Percentiles rank a stretch among this genome's conserved stretches.
phyloP scores from a whole-genome alignment of 164 flowering plant species.

The Euptelea pleiosperma region DNA sequence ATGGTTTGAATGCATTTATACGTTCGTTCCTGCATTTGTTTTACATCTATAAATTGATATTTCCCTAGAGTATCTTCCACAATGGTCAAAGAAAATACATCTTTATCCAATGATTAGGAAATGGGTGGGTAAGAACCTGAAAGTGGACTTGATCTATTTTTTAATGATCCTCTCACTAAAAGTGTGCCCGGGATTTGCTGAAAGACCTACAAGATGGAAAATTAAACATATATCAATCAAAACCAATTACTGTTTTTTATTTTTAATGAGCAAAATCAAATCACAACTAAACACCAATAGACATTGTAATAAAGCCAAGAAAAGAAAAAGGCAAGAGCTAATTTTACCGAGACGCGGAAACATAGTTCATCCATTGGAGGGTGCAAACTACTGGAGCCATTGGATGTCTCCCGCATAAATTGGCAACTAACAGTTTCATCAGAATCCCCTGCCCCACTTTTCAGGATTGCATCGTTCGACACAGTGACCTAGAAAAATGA shows the following conservation, averaged over 20 bases:
- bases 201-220: slow-evolving; percentile 60
- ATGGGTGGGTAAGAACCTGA: slow-evolving; percentile 41
- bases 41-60: too few species aligned
- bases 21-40: too few species aligned
- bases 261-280: too few species aligned
- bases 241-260: too few species aligned
- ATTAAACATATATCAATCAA: not conserved
- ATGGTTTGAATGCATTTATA: too few species aligned
- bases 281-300: not conserved
- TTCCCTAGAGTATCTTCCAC: too few species aligned
- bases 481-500: slow-evolving; percentile 42
- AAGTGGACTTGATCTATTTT: slow-evolving; percentile 32
- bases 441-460: slow-evolving; percentile 17
- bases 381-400: slow-evolving; percentile 22
- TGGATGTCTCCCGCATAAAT: slow-evolving; percentile 18
- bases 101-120: not conserved
- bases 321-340: not conserved
- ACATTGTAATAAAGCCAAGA: not conserved
- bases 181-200: slow-evolving; percentile 92
- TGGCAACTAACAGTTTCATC: slow-evolving; percentile 16
- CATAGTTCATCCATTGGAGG: slow-evolving; percentile 25
- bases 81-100: not conserved
- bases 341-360: slow-evolving; percentile 56
- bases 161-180: slow-evolving; percentile 70
- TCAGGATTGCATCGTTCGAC: slow-evolving; percentile 41